Evolutionary conservation across 2,329 filamentous ascomycete genomes (phyloP).

Genomic region (Trichoderma afroharzianum): DNA sequence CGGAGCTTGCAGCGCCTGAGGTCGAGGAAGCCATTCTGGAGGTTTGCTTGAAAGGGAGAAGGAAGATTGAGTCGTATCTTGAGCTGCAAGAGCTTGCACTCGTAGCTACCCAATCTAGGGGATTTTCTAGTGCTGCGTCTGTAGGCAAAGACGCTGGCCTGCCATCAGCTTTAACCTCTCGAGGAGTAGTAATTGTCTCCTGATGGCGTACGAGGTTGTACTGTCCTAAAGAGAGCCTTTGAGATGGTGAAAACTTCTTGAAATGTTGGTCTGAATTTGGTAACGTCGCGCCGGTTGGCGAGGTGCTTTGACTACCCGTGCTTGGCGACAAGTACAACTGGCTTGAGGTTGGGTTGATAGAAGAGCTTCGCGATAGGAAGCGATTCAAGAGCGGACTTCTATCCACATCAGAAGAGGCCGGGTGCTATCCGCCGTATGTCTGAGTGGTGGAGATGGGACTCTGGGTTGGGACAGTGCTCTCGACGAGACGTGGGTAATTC

Average conservation of each 20-base stretch:
- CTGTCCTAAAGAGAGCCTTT: neutral
- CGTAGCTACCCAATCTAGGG: conserved; percentile 3
- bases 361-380: neutral
- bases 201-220: neutral
- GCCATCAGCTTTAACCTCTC: neutral
- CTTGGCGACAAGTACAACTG: neutral
- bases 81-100: neutral
- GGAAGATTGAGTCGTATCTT: neutral
- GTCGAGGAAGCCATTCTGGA: neutral
- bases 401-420: conserved; percentile 11
- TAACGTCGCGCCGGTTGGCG: neutral
- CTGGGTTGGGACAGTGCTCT: neutral
- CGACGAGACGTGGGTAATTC: neutral
- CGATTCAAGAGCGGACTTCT: conserved; percentile 6
- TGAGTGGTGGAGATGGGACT: neutral
- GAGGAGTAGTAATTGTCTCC: neutral
- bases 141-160: neutral
- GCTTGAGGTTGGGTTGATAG: neutral
- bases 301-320: neutral
- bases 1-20: neutral
- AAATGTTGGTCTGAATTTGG: conserved; percentile 11
- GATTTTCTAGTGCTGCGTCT: neutral
- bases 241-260: neutral
- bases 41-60: neutral
- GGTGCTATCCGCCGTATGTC: conserved; percentile 16